These are phyloP conservation scores for Botrytis fabae DNA, from an alignment of 2,329 filamentous ascomycete genomes.

Conservation along the genomic window DNA sequence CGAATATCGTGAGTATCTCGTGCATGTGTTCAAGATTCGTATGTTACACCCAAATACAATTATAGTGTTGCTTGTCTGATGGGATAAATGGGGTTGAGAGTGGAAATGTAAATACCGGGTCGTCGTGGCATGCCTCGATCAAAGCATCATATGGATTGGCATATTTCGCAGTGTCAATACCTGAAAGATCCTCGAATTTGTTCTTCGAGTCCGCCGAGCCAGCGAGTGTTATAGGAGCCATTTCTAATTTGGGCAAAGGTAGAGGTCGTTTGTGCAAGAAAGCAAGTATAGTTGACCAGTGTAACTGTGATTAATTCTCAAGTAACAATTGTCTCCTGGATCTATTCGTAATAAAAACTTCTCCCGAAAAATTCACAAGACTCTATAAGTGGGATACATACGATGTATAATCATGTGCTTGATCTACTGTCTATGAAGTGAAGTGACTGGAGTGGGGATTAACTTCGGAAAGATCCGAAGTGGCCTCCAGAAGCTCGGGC, in stretches of 20 bases:
- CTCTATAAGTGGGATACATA: not conserved
- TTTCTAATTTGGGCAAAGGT: conserved; percentile 19
- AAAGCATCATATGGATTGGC: conserved; percentile 41
- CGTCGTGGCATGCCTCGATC: conserved; percentile 39
- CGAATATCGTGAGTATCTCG: not conserved
- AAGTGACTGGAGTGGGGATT: not conserved
- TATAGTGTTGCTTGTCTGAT: not conserved
- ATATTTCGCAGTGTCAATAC: conserved; percentile 36
- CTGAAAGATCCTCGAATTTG: conserved; percentile 41
- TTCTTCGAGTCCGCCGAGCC: conserved; percentile 37
- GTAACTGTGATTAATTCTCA: not conserved
- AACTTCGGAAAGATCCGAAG: conserved; percentile 6
- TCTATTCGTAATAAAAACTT: not conserved
- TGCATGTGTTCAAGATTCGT: not conserved
- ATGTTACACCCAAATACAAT: not conserved
- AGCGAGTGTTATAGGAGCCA: conserved; percentile 26
- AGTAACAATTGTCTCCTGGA: not conserved
- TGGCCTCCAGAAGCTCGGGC: not conserved
- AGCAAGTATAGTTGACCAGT: not conserved
- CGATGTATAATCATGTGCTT: not conserved
- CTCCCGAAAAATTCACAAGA: not conserved
- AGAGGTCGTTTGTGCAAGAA: not conserved
- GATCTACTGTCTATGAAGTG: not conserved
- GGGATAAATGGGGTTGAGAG: not conserved
- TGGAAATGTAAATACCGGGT: conserved; percentile 32